Percentiles rank a stretch among this genome's conserved stretches.
These are phyloP conservation scores for Paramecium sonneborni DNA, from an alignment of 73 alveolate species.

Conservation along the genomic window DNA sequence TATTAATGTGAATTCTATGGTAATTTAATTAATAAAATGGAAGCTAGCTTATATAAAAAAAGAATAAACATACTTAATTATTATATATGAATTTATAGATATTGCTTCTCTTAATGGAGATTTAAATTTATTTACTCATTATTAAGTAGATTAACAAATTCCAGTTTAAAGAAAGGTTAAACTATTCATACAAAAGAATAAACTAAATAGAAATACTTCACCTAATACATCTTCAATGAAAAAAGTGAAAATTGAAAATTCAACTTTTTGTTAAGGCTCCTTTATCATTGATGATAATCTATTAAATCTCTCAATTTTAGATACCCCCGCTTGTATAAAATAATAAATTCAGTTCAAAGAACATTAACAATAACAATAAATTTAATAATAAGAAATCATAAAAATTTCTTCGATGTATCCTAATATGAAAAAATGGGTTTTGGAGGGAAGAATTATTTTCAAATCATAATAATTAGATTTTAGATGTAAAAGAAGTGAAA, in stretches of 20 bases:
- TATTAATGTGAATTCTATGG: background rate
- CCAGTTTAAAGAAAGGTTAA: background rate
- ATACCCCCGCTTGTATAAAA: background rate
- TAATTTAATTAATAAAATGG: background rate
- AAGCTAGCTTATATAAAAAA: background rate
- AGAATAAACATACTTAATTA: background rate
- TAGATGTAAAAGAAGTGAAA: background rate
- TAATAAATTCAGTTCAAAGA: background rate
- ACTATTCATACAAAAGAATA: background rate
- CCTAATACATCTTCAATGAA: background rate
- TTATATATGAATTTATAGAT: background rate
- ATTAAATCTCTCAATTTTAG: background rate
- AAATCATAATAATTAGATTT: background rate
- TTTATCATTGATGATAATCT: background rate
- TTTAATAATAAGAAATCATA: background rate
- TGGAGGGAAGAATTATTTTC: background rate
- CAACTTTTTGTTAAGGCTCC: background rate
- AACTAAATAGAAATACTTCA: background rate
- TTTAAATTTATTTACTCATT: background rate
- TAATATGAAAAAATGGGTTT: background rate
- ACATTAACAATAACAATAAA: background rate
- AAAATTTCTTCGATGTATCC: background rate
- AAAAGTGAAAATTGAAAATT: conserved; percentile 9
- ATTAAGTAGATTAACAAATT: background rate
- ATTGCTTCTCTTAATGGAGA: background rate